Evolutionary conservation across 2,329 filamentous ascomycete genomes (phyloP), one percentile per base, ranked within the genome.

Genomic region (Phoma sp.): DNA sequence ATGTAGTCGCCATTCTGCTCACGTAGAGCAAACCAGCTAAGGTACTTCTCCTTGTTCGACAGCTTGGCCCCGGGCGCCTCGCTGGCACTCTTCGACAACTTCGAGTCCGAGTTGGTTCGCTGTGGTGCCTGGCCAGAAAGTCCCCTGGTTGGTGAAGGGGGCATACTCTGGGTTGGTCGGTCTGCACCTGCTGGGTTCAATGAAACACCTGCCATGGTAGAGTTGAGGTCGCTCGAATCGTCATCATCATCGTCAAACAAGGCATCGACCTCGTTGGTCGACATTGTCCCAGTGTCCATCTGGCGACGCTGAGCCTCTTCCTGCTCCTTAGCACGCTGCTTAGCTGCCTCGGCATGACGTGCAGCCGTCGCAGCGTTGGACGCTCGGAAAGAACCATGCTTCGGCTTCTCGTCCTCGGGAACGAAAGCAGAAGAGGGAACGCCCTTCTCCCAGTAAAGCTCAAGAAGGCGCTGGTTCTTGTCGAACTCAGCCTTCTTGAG

Each of bases 371-470:
- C 85, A 47, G 90, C 89, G 69, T 91, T 90, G 37, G 86, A 87
- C 53, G 89, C 85, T 62, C 91, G 86, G 67, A 90, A 89, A 10
- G 85, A 84, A 51, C 85, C 88, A 45, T 90, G 88, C 82, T 95
- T 96, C 49, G 93, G 93, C 53, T 93, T 89, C 81, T 99, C 95
- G 73, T 99, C 95, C 73, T 99, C 95, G 2, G 95, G 95, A 47
- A 99, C 89, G 68, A 96, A 99, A 2, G 93, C 91, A 38, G 94
- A 97, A 60, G 93, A 98, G 25, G 94, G 92, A 7, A 98, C 92
- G 41, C 95, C 95, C 85, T 98, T 99, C 87, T 99, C 95, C 95
- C 95, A 99, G 83, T 97, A 99, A 15, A 99, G 85, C 78, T 99
- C 95, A 41, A 99, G 84, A 27, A 98, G 86, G 51, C 95, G 88